Conservation (phyloP, 805 yeast species). For the Lachancea sp. region DNA sequence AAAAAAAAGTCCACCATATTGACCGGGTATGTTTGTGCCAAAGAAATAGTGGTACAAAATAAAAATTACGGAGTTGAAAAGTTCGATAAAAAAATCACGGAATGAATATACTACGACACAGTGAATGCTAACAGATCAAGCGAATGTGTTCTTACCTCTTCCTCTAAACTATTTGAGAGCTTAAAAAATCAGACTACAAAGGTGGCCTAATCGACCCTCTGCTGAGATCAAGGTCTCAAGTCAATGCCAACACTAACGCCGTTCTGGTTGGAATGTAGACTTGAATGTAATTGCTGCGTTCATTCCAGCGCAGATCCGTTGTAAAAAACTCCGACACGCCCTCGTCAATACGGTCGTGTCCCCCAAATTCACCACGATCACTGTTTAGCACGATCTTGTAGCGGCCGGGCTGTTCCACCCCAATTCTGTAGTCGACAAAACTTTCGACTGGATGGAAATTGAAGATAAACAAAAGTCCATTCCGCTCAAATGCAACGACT, state of each 20-base stretch:
- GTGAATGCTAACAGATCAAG: no score
- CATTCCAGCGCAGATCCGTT: slow-evolving; percentile 72
- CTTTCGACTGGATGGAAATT: slow-evolving; percentile 86
- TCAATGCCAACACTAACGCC: slow-evolving; percentile 52
- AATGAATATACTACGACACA: no score
- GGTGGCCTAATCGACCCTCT: no score
- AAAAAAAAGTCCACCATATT: no score
- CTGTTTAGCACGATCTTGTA: slow-evolving; percentile 71
- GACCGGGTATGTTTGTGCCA: no score
- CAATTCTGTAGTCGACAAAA: slow-evolving; percentile 80
- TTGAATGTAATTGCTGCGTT: slow-evolving; percentile 67
- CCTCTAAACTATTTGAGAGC: no score
- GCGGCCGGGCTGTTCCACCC: slow-evolving; percentile 74
- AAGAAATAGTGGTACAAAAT: no score
- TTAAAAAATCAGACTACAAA: no score
- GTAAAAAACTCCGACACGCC: slow-evolving; percentile 54
- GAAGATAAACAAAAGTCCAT: slow-evolving; percentile 75
- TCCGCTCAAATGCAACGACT: slow-evolving; percentile 82
- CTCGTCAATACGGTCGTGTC: slow-evolving; percentile 67
- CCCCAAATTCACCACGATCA: slow-evolving; percentile 69
- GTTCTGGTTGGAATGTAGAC: slow-evolving; percentile 76
- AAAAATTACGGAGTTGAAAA: no score
- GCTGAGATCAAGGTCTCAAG: slow-evolving; percentile 1
- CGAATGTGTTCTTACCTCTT: no score
- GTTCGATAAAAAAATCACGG: no score